phyloP scores from a whole-genome alignment of 2,329 filamentous ascomycete genomes.

The Talaromyces piceae region DNA sequence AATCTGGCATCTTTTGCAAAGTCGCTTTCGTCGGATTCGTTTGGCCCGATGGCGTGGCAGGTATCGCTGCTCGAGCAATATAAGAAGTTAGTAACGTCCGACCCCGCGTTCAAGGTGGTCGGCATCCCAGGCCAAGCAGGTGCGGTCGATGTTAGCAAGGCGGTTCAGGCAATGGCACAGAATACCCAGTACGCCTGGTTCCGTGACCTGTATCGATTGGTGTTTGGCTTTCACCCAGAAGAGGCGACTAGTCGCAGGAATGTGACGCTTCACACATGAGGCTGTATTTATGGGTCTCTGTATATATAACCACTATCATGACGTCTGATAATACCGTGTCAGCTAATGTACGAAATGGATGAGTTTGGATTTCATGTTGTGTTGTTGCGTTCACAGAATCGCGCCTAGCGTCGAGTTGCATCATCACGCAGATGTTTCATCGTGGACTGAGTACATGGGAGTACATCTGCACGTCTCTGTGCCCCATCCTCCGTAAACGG shows the following conservation, averaged over 20 bases:
- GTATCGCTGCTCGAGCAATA: conserved; percentile 67
- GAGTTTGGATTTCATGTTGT: background rate
- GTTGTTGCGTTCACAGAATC: background rate
- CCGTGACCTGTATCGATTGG: conserved; percentile 70
- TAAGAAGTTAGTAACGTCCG: conserved; percentile 68
- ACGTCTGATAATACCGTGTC: background rate
- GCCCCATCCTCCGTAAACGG: too few relatives aligned
- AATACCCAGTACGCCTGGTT: conserved; percentile 71
- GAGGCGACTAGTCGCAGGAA: conserved; percentile 64
- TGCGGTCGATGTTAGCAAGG: conserved; percentile 71
- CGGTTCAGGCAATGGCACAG: conserved; percentile 66
- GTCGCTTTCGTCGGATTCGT: conserved; percentile 65
- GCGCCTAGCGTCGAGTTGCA: background rate
- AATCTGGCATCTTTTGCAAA: conserved; percentile 70
- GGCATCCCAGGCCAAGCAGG: conserved; percentile 27
- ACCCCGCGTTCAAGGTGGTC: conserved; percentile 55
- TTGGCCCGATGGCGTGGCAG: conserved; percentile 66
- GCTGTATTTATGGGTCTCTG: background rate
- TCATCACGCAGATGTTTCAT: background rate
- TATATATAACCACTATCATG: background rate
- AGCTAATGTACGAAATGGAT: background rate
- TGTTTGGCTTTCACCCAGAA: conserved; percentile 77
- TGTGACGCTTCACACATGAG: conserved; percentile 36
- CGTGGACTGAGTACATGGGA: background rate
- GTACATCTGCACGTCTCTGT: too few relatives aligned